Evolutionary conservation across 73 alveolate genomes (phyloP).

Genomic region (Paramecium biaurelia): DNA sequence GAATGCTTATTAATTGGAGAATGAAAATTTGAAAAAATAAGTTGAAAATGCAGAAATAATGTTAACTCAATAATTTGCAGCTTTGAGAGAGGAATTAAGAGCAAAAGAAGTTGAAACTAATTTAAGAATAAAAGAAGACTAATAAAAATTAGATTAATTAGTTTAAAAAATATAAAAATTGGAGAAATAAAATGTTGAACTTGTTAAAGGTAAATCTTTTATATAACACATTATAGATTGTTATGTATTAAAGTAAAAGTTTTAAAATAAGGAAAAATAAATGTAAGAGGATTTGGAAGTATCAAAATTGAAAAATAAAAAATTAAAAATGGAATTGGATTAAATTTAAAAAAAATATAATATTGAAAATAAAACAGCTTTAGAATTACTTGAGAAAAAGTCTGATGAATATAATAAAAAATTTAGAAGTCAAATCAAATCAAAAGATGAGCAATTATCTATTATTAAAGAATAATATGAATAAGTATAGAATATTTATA

Average conservation of each 20-base stretch:
- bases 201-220: background rate
- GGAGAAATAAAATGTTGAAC: constrained; percentile 40
- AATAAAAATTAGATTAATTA: constrained; percentile 19
- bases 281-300: constrained; percentile 30
- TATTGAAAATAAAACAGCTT: constrained; percentile 13
- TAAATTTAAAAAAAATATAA: background rate
- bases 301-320: background rate
- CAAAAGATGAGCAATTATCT: constrained; percentile 20
- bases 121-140: background rate
- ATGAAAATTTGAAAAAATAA: constrained; percentile 36
- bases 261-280: background rate
- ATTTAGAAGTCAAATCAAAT: constrained; percentile 15
- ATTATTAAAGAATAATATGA: constrained; percentile 37
- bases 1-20: constrained; percentile 23
- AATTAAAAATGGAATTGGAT: constrained; percentile 23
- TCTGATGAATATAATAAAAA: constrained; percentile 44
- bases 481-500: constrained; percentile 35
- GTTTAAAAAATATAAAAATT: background rate
- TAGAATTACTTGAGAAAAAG: background rate
- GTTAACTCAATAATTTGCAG: constrained; percentile 25
- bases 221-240: background rate
- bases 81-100: constrained; percentile 48
- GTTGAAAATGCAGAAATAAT: background rate
- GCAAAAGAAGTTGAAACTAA: constrained; percentile 15
- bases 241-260: background rate